phyloP scores from a whole-genome alignment of 2,329 filamentous ascomycete species.

The Fusarium chuoi region DNA sequence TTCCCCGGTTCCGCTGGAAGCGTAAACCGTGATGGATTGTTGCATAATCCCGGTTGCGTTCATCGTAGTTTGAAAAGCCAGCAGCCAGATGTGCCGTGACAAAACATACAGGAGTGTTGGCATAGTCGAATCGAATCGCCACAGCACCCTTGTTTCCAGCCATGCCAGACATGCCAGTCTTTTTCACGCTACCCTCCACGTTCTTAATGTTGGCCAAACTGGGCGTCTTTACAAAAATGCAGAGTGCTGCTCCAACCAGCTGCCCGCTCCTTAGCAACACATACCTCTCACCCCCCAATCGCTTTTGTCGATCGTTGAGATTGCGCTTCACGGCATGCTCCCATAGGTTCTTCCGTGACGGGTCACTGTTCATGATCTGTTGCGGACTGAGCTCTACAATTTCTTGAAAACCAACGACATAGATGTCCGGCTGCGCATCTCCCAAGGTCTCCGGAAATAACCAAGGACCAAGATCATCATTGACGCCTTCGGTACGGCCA shows the following conservation, averaged over 20 bases:
- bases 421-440: conserved; percentile 79
- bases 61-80: conserved; percentile 96
- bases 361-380: conserved; percentile 99
- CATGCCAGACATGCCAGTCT: conserved; percentile 93
- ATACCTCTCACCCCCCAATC: conserved; percentile 78
- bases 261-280: conserved; percentile 91
- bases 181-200: conserved; percentile 95
- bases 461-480: conserved; percentile 86
- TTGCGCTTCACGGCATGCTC: conserved; percentile 82
- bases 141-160: conserved; percentile 98
- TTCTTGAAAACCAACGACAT: conserved; percentile 94
- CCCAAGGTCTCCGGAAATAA: conserved; percentile 72
- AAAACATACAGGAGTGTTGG: conserved; percentile 91
- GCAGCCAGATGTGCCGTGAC: conserved; percentile 97
- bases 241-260: conserved; percentile 90
- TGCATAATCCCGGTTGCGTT: conserved; percentile 91
- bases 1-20: conserved; percentile 90
- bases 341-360: conserved; percentile 85
- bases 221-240: conserved; percentile 88
- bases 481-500: conserved; percentile 80
- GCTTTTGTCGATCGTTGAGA: conserved; percentile 76
- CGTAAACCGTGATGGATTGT: conserved; percentile 88
- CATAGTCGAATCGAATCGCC: conserved; percentile 94
- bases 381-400: conserved; percentile 98
- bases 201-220: conserved; percentile 88